phyloP scores from a whole-genome alignment of 208 protist species.

The Trypanosoma congolense region DNA sequence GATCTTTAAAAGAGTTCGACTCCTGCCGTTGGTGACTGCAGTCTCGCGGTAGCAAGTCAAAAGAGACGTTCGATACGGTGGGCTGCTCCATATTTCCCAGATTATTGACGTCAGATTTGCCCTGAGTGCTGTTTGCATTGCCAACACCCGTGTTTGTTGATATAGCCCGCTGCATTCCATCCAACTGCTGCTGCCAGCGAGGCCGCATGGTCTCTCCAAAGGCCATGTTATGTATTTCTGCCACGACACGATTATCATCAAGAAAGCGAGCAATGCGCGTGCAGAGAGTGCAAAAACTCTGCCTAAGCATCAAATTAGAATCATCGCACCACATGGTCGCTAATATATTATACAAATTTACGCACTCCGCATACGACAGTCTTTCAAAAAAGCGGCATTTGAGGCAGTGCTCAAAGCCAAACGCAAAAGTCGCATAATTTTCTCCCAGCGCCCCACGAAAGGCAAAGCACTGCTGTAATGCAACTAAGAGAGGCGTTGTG shows the following conservation, averaged over 20 bases:
- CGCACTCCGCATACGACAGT: conserved; percentile 59
- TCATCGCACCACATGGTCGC: conserved; percentile 76
- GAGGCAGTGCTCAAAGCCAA: conserved; percentile 75
- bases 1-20: neutral
- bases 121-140: neutral
- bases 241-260: conserved; percentile 69
- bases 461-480: conserved; percentile 76
- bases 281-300: conserved; percentile 48
- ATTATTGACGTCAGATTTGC: neutral
- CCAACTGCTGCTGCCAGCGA: conserved; percentile 85
- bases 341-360: conserved; percentile 49
- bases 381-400: conserved; percentile 44
- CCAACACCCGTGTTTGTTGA: conserved; percentile 26
- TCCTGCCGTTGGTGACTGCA: neutral
- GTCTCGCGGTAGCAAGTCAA: neutral
- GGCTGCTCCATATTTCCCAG: neutral
- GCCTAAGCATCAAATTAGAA: conserved; percentile 59
- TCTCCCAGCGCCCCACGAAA: conserved; percentile 40
- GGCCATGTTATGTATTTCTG: conserved; percentile 67
- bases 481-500: conserved; percentile 43
- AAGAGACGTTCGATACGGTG: neutral
- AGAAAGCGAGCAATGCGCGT: conserved; percentile 41
- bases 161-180: conserved; percentile 85
- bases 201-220: conserved; percentile 83
- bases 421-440: conserved; percentile 68